Evolutionary conservation across 106 monocot genomes (phyloP), one percentile per base, ranked within the genome.

Genomic region (Cymbidium sinense): DNA sequence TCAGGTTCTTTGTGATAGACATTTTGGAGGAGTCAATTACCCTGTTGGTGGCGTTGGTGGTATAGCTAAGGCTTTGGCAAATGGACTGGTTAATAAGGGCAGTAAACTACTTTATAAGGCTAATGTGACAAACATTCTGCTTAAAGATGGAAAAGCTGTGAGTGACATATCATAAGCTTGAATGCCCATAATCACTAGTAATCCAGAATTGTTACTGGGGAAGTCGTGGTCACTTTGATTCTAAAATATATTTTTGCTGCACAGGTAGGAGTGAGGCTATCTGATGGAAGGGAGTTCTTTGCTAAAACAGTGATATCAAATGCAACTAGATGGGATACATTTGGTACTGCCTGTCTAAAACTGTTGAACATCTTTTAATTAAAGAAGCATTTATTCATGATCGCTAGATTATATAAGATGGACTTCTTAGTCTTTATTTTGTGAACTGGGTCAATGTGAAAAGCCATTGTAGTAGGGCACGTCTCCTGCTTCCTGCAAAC

Each of bases 271-370:
- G 94, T 98, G 50, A 86, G 83, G 83, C 87, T 98, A 74, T 88
- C 94, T 73, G 89, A 93, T 86, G 98, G 98, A 74, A 86, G 90
- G 67, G 87, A 98, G 84, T 98, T 92, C 79, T 92, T 92, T 79
- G 80, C 92, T 27, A 85, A 58, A 85, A 90, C 88, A 35, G 86
- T 98, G 62, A 90, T 98, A 86, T 98, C 98, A 52, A 98, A 98
- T 87, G 98, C 98, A 35, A 98, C 98, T 30, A 92, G 98, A 98
- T 98, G 98, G 98, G 98, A 98, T 82, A 98, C 98, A 54, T 98
- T 98, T 80, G 98, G 98, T 98, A 92, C 79, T 77, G 25, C 50
- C 30, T 67, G 31, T 28, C 33, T 73, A 27, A 27, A 25, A 50
- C 9, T 75, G 27, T 18, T 72, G 41, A 25, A 12, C 43, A 13